Base-by-base conservation (phyloP, 2,329 filamentous ascomycete genomes). In the Aspergillus quadricinctus region DNA sequence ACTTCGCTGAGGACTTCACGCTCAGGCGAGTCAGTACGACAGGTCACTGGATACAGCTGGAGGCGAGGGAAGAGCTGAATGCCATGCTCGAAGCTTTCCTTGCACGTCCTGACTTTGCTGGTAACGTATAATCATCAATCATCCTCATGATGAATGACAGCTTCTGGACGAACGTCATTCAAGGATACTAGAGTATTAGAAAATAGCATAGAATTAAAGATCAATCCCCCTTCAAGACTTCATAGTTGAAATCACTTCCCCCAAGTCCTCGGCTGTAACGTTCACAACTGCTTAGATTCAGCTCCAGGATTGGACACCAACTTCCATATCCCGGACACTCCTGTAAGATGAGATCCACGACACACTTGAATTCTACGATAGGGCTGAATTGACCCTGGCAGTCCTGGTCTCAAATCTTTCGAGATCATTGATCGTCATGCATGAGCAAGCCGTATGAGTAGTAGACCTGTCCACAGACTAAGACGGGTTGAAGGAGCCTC, bases 41-140 rank as follows among this genome's bases (percentile, higher is more conserved):
- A 4, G 63, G 66, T 0, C 66, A 68, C 57, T 68, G 65, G 65
- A 27, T 66, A 40, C 67, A 67, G 52, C 31, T 69, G 27, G 66
- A 68, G 54, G 58, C 54, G 14, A 57, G 53, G 17, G 62, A 67
- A 50, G 65, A 68, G 41, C 50, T 66, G 4, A 69, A 68, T 57
- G 25, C 17, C 1, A 52, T 61, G 5, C 37, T 69, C 29, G 52
- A 52, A 50, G 59, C 55, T 27, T 67, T 68, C 52, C 50, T 57
- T 8, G 46, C 43, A 14, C 11, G 53, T 41, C 40, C 25, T 52
- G 50, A 43, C 8, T 35, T 5, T 41, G 27, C 19, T 6, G 17
- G 31, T 37, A 37, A 37, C 7, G 14, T 7, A 3, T 37, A 7
- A 14, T 17, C 4, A 35, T 35, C 11, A 23, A 23, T 23, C 23